phyloP scores from a whole-genome alignment of 192 early-diverging fungal genomes.

The Coemansia sp. region DNA sequence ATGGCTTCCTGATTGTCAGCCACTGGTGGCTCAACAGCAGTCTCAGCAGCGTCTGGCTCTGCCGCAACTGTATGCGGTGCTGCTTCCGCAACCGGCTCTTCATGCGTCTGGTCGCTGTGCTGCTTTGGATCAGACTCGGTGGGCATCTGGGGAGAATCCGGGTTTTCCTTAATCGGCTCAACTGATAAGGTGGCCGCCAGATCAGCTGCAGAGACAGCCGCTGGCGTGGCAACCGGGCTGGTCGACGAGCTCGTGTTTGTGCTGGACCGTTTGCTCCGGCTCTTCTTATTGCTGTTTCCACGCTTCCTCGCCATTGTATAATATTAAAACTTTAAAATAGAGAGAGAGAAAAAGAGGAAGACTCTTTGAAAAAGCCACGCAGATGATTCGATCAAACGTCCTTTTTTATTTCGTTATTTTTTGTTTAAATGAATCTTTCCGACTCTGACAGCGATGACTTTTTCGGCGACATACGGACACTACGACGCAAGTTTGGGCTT shows the following conservation, averaged over 20 bases:
- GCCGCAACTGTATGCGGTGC: not conserved
- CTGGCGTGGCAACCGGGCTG: constrained; percentile 18
- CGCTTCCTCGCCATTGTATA: constrained; percentile 35
- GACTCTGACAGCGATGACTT: constrained; percentile 47
- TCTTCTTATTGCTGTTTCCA: constrained; percentile 24
- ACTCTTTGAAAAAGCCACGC: not conserved
- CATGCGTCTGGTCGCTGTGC: not conserved
- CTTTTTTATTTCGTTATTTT: not conserved
- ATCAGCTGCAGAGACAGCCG: not conserved
- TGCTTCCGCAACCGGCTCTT: not conserved
- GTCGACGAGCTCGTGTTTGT: constrained; percentile 16
- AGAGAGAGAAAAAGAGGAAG: not conserved
- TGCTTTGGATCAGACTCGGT: not conserved
- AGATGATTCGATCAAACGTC: not conserved
- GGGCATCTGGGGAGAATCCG: constrained; percentile 5
- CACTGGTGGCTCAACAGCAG: not conserved
- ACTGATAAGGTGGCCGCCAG: not conserved
- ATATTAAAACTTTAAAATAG: not conserved
- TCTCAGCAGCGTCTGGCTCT: not conserved
- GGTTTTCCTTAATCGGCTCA: constrained; percentile 5
- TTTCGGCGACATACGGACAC: constrained; percentile 34
- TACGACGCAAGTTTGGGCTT: constrained; percentile 35
- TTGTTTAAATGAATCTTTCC: constrained; percentile 1
- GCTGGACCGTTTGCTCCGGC: constrained; percentile 25
- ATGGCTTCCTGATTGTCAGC: not conserved